These are phyloP conservation scores for Colletotrichum lentis DNA, from an alignment of 2,329 filamentous ascomycete species.

Conservation along the genomic window DNA sequence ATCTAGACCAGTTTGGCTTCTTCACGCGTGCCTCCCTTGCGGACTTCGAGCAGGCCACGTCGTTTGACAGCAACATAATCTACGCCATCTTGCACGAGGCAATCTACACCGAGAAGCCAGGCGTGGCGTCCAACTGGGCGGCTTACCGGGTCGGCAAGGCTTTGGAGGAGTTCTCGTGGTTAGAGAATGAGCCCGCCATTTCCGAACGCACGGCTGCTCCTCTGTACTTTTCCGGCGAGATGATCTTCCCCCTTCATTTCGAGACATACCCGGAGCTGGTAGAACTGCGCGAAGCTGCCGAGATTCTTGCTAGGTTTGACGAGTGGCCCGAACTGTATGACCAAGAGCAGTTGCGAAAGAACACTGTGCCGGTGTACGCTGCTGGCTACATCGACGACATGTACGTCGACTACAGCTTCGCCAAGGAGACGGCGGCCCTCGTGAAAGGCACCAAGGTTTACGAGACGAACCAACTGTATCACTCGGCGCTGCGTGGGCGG, in stretches of 20 bases:
- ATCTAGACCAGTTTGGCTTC: constrained; percentile 79
- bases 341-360: constrained; percentile 73
- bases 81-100: constrained; percentile 90
- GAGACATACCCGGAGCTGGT: constrained; percentile 79
- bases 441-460: constrained; percentile 82
- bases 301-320: constrained; percentile 71
- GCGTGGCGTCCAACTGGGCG: constrained; percentile 75
- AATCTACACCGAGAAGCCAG: constrained; percentile 78
- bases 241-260: constrained; percentile 89
- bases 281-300: constrained; percentile 72
- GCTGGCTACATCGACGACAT: constrained; percentile 87
- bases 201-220: constrained; percentile 53
- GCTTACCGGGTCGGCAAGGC: constrained; percentile 69
- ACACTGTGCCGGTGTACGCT: constrained; percentile 86
- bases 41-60: constrained; percentile 70
- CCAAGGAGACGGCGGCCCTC: constrained; percentile 74
- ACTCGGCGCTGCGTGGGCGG: constrained; percentile 79
- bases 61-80: constrained; percentile 79
- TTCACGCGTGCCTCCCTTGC: constrained; percentile 76
- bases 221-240: constrained; percentile 88
- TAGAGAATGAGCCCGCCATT: constrained; percentile 47
- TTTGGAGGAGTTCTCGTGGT: constrained; percentile 61
- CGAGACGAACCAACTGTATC: constrained; percentile 87
- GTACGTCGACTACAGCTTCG: constrained; percentile 84
- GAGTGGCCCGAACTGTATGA: constrained; percentile 84